Evolutionary conservation across 352 stramenopile genomes (phyloP), one percentile per base, ranked within the genome.

Genomic region (Pythium volutum): DNA sequence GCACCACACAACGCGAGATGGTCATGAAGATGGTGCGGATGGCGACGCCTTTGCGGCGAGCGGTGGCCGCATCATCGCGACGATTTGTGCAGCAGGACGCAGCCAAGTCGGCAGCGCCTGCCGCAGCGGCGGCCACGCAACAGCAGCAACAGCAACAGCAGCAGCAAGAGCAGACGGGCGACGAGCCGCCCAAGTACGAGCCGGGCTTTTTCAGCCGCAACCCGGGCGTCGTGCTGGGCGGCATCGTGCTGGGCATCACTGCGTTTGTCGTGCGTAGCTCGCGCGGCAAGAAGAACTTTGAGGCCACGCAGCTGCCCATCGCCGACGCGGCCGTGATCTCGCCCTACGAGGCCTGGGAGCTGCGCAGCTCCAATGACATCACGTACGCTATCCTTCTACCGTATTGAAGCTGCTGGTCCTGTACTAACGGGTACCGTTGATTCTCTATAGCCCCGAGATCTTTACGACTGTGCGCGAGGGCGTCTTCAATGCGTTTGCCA

Each of bases 131-230:
- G 31, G 27, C 49, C 3, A 8, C 29, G 18, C 27, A 51, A 23
- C 45, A 34, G 45, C n/a, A 41, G 48, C 49, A 55, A 31, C 29
- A 43, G 20, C 31, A 11, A 27, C 41, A 43, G 38, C 38, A 22
- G 16, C 41, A 47, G 41, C n/a, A n/a, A n/a, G n/a, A n/a, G 12
- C 43, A 16, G 23, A 18, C 26, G 43, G 58, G 45, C 20, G 77
- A 82, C 22, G 75, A 91, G 55, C 55, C 70, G 47, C 78, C 82
- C 42, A 89, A 93, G 64, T 91, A 89, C 72, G 89, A 90, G 61
- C 84, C 84, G 38, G 85, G 85, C 26, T 91, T 79, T 70, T 94
- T 94, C 73, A 94, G 85, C 51, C 85, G 85, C 68, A 89, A 94
- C 55, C 85, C 85, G 1, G 85, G 82, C n/a, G 64, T 91, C 52